Percentiles rank a stretch among this genome's conserved stretches.
phyloP scores from a whole-genome alignment of 192 early-diverging fungal genomes.

The Cladochytrium replicatum region DNA sequence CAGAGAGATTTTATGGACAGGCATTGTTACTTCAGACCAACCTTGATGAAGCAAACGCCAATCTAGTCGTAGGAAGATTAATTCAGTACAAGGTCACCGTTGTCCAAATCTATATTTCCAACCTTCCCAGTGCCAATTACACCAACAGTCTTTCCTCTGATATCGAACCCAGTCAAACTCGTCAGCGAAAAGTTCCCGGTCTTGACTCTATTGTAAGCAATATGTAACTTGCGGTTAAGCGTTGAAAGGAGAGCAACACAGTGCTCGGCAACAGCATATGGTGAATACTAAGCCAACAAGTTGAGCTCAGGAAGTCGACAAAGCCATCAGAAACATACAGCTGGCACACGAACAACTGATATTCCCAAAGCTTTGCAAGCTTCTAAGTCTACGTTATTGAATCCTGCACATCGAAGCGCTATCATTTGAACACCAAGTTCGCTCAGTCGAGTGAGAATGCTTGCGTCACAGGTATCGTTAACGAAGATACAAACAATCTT shows the following conservation, averaged over 20 bases:
- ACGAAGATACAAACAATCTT: conserved; percentile 41
- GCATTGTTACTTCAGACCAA: too few species aligned
- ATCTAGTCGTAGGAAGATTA: too few species aligned
- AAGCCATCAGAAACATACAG: too few species aligned
- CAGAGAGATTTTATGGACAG: too few species aligned
- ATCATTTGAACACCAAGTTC: conserved; percentile 25
- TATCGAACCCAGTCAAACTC: conserved; percentile 34
- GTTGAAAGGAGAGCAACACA: conserved; percentile 25
- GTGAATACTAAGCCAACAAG: too few species aligned
- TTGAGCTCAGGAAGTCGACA: too few species aligned
- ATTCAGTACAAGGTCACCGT: too few species aligned
- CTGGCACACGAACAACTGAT: conserved; percentile 34
- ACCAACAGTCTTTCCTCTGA: conserved; percentile 39
- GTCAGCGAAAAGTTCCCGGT: conserved; percentile 31
- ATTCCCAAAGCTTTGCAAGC: conserved; percentile 13
- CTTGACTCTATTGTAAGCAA: conserved; percentile 17
- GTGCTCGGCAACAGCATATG: conserved; percentile 42
- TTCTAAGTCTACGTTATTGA: conserved; percentile 36
- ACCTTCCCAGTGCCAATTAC: conserved; percentile 24
- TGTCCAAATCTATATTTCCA: too few species aligned
- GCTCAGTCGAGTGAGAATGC: conserved; percentile 16
- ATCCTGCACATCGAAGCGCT: conserved; percentile 36
- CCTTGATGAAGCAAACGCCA: conserved; percentile 31
- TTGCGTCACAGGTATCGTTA: conserved; percentile 25
- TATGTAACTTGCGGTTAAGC: conserved; percentile 33